phyloP scores from a whole-genome alignment of 1,284 basidiomycete genomes.

The Cryptococcus sp. region DNA sequence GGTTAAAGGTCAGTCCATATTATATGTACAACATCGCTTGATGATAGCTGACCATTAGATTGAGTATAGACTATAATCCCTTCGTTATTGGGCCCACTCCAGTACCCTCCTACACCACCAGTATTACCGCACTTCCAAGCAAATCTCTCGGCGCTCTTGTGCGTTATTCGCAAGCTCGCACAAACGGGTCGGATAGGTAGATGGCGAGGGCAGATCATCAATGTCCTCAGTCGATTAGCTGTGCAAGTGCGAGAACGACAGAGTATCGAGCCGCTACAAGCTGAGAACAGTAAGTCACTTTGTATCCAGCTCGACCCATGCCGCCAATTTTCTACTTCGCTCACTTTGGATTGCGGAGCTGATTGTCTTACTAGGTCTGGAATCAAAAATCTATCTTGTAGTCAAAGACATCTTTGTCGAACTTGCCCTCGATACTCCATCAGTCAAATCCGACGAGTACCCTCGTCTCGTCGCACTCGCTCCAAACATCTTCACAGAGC shows the following conservation, averaged over 20 bases:
- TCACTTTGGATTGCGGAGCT: no score
- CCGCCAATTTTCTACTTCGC: background rate
- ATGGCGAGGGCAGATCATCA: constrained; percentile 51
- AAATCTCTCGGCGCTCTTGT: constrained; percentile 42
- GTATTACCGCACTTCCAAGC: constrained; percentile 36
- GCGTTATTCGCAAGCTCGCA: constrained; percentile 26
- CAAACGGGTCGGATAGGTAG: constrained; percentile 33
- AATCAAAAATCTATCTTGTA: constrained; percentile 1
- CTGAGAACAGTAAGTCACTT: constrained; percentile 1
- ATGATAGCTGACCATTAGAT: constrained; percentile 4
- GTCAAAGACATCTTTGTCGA: constrained; percentile 12
- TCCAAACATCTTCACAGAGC: constrained; percentile 11
- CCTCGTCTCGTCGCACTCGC: constrained; percentile 3
- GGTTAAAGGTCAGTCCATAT: constrained; percentile 44
- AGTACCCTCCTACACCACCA: constrained; percentile 37
- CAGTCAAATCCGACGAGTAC: constrained; percentile 11
- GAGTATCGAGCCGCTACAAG: constrained; percentile 5
- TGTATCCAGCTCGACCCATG: background rate
- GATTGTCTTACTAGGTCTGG: background rate
- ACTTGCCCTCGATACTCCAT: constrained; percentile 11
- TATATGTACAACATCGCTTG: background rate
- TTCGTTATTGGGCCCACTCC: constrained; percentile 43
- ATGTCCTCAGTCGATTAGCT: constrained; percentile 38
- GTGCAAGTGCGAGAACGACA: constrained; percentile 34
- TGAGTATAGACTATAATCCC: constrained; percentile 45